phyloP scores from a whole-genome alignment of 2,329 filamentous ascomycete genomes.

The Dothistroma pini region DNA sequence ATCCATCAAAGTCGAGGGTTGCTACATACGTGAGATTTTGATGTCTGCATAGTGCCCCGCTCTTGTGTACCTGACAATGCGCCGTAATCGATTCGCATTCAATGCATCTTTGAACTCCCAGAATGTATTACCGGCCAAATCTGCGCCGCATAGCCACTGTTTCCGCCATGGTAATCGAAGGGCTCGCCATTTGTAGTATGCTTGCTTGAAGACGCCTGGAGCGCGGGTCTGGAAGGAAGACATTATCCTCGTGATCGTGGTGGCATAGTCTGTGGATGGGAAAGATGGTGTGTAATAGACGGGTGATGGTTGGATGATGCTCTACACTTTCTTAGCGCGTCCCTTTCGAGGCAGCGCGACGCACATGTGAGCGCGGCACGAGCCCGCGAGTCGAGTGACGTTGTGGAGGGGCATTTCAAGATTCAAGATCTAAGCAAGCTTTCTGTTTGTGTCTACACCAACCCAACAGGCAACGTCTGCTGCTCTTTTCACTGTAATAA shows the following conservation, averaged over 20 bases:
- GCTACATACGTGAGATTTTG: constrained; percentile 53
- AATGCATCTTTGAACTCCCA: constrained; percentile 62
- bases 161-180: constrained; percentile 60
- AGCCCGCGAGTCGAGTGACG: not conserved
- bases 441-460: not conserved
- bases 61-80: constrained; percentile 55
- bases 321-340: not conserved
- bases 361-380: not conserved
- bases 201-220: constrained; percentile 38
- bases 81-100: constrained; percentile 52
- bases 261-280: not conserved
- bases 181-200: constrained; percentile 63
- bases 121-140: constrained; percentile 62
- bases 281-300: not conserved
- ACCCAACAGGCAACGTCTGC: not conserved
- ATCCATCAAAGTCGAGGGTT: not conserved
- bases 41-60: constrained; percentile 56
- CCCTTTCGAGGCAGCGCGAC: not conserved
- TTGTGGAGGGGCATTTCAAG: not conserved
- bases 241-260: constrained; percentile 6
- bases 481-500: not conserved
- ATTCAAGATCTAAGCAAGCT: not conserved
- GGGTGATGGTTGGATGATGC: not conserved
- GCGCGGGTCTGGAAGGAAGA: constrained; percentile 24
- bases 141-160: constrained; percentile 57